A percentile compares a stretch with the other conserved stretches of the same genome.
phyloP scores from a whole-genome alignment of 2,329 filamentous ascomycete genomes.

The Coleophoma cylindrospora region DNA sequence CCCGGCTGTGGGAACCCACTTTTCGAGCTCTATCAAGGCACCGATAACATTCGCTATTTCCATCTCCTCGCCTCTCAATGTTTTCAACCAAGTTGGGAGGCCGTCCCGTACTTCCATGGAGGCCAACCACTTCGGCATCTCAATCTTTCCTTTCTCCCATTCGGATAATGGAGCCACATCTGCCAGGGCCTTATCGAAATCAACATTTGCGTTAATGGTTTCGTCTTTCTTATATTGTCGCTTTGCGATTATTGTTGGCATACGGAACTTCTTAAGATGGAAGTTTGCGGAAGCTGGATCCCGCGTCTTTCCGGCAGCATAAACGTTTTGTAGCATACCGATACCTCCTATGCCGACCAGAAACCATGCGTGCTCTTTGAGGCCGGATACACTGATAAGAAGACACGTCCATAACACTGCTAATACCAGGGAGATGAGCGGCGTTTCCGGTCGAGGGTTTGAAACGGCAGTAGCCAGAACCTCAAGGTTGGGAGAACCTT shows the following conservation, averaged over 20 bases:
- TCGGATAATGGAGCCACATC: too few species aligned
- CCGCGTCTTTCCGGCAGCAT: conserved; percentile 27
- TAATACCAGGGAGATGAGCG: conserved; percentile 8
- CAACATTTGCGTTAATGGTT: too few species aligned
- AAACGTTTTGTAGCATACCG: conserved; percentile 35
- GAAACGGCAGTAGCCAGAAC: conserved; percentile 1
- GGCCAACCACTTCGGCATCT: too few species aligned
- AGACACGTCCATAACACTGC: conserved; percentile 33
- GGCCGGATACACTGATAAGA: conserved; percentile 32
- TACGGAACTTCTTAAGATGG: conserved; percentile 4
- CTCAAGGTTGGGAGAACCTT: too few species aligned
- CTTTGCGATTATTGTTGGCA: conserved; percentile 9
- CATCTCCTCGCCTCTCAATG: too few species aligned
- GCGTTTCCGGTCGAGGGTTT: not conserved
- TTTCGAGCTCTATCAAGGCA: too few species aligned
- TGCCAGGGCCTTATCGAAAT: too few species aligned
- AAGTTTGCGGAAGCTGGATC: conserved; percentile 20
- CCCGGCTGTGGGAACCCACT: too few species aligned
- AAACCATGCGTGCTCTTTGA: conserved; percentile 32
- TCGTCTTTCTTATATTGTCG: conserved; percentile 6
- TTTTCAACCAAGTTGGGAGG: too few species aligned
- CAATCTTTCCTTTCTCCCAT: too few species aligned
- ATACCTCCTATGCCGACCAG: conserved; percentile 33
- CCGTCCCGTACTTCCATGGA: too few species aligned
- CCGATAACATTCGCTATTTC: too few species aligned